A percentile compares a stretch with the other conserved stretches of the same genome.
Conservation (phyloP, 2,329 filamentous ascomycete genomes). For the Intubia oerlemansii region DNA sequence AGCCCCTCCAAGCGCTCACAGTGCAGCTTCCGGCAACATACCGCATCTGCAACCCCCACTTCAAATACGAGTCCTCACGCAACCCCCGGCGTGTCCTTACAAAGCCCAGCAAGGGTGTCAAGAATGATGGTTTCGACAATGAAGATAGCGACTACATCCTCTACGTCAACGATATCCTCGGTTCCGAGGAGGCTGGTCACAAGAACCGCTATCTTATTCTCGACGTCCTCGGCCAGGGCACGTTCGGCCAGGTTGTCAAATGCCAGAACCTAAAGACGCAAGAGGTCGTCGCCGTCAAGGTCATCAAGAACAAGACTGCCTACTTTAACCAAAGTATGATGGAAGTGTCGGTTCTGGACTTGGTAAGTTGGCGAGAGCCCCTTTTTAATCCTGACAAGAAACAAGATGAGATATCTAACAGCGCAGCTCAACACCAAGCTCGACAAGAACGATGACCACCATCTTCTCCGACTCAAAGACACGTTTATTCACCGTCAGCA, state of each 20-base stretch:
- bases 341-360: conserved; percentile 92
- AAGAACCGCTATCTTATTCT: conserved; percentile 96
- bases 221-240: conserved; percentile 90
- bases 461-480: conserved; percentile 82
- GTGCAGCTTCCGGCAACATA: conserved; percentile 87
- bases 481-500: conserved; percentile 97
- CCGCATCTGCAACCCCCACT: conserved; percentile 90
- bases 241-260: conserved; percentile 96
- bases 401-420: too few species aligned
- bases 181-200: conserved; percentile 92
- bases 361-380: conserved; percentile 50
- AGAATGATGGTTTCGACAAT: conserved; percentile 98
- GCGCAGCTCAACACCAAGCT: conserved; percentile 95
- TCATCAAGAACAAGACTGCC: conserved; percentile 95
- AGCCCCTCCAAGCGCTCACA: conserved; percentile 91
- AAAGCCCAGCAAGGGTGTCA: conserved; percentile 93
- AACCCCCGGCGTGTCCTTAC: conserved; percentile 91
- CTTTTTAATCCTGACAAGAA: too few species aligned
- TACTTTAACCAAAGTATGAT: conserved; percentile 99
- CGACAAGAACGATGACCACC: conserved; percentile 97
- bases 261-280: conserved; percentile 97
- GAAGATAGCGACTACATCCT: conserved; percentile 98
- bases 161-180: conserved; percentile 96
- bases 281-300: conserved; percentile 95
- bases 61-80: conserved; percentile 96